Conservation (phyloP, 768 basidiomycete species). For the Coprinopsis cinerea region DNA sequence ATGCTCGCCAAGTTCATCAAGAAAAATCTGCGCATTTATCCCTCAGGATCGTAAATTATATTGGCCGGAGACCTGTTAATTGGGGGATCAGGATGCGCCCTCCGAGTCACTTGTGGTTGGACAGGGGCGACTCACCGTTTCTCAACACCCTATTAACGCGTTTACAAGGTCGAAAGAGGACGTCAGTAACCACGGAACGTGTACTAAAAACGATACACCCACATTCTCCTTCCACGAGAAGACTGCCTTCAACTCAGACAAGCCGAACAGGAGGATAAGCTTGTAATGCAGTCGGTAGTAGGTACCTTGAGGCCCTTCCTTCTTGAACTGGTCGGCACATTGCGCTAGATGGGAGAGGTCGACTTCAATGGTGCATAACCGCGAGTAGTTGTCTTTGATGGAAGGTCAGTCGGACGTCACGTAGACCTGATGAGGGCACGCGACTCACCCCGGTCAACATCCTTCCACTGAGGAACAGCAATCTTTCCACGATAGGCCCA, state of each 20-base stretch:
- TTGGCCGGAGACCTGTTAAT: slow-evolving; percentile 8
- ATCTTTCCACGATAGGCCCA: slow-evolving; percentile 14
- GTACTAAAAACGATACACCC: too few relatives aligned
- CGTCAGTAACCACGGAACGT: too few relatives aligned
- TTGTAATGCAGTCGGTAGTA: slow-evolving; percentile 28
- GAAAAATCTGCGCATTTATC: too few relatives aligned
- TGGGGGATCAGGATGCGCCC: background rate
- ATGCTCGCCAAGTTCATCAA: too few relatives aligned
- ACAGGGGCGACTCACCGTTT: slow-evolving; percentile 7
- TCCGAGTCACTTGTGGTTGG: background rate
- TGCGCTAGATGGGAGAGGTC: slow-evolving; percentile 12
- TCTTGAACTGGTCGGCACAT: slow-evolving; percentile 7
- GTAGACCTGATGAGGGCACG: background rate
- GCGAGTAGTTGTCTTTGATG: slow-evolving; percentile 13
- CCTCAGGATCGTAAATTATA: slow-evolving; percentile 8
- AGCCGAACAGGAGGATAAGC: slow-evolving; percentile 37
- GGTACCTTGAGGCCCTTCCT: slow-evolving; percentile 1
- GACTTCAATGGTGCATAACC: slow-evolving; percentile 18
- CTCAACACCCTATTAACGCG: slow-evolving; percentile 12
- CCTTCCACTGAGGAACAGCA: slow-evolving; percentile 9
- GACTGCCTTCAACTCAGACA: slow-evolving; percentile 41
- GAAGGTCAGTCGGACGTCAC: slow-evolving; percentile 18
- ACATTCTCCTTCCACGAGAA: slow-evolving; percentile 41
- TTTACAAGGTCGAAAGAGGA: too few relatives aligned
- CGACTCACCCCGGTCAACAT: slow-evolving; percentile 11